These are phyloP conservation scores for Fusarium humuli DNA, from an alignment of 2,329 filamentous ascomycete genomes.

Conservation along the genomic window DNA sequence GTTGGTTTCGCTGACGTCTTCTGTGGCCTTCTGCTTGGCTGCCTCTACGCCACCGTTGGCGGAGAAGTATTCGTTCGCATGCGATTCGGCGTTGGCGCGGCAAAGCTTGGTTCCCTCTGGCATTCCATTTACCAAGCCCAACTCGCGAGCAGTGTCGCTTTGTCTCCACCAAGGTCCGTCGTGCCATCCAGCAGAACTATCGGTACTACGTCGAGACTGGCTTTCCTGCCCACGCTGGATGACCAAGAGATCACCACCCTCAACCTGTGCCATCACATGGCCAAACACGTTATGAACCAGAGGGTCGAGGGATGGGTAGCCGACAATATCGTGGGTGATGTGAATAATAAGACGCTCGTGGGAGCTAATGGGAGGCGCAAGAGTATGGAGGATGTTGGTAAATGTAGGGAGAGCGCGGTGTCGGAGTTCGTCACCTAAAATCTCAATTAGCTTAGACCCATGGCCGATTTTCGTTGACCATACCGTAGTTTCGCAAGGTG, in stretches of 20 bases:
- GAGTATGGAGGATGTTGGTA: constrained; percentile 91
- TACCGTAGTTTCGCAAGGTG: constrained; percentile 67
- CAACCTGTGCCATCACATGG: constrained; percentile 98
- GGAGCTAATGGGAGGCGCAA: constrained; percentile 94
- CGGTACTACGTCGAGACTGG: constrained; percentile 71
- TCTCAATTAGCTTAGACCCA: constrained; percentile 7
- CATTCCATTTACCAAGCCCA: constrained; percentile 83
- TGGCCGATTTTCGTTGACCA: constrained; percentile 9
- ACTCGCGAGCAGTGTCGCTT: constrained; percentile 74
- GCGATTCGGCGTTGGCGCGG: constrained; percentile 87
- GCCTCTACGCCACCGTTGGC: constrained; percentile 81
- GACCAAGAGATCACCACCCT: constrained; percentile 94
- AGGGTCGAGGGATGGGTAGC: constrained; percentile 93
- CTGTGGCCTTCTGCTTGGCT: constrained; percentile 81
- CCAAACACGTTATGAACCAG: constrained; percentile 92
- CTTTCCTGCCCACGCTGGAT: constrained; percentile 93
- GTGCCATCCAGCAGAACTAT: constrained; percentile 78
- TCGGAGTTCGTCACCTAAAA: constrained; percentile 83
- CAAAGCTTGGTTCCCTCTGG: constrained; percentile 92
- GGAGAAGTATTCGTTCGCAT: constrained; percentile 86
- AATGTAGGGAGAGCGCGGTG: constrained; percentile 93
- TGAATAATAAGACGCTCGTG: constrained; percentile 98
- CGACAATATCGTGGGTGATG: constrained; percentile 93
- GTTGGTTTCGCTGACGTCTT: constrained; percentile 84
- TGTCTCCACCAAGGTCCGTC: constrained; percentile 98